Percentiles rank a stretch among this genome's conserved stretches.
Conservation (phyloP, 768 basidiomycete genomes). For the Rhizopogon vinicolor region DNA sequence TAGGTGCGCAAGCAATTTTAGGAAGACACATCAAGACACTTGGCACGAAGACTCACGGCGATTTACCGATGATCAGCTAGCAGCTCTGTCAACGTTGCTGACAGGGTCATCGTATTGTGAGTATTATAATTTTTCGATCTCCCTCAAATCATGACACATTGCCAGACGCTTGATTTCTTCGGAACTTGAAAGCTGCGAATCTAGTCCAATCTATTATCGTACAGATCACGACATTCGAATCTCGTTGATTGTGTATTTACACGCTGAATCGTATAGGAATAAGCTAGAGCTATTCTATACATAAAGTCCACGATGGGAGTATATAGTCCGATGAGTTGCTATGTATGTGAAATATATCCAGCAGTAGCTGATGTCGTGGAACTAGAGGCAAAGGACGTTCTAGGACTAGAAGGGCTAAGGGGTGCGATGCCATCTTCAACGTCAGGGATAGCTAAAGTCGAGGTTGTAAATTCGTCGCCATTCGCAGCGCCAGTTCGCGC, state of each 20-base stretch:
- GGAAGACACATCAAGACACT: conserved; percentile 81
- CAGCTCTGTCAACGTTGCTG: conserved; percentile 75
- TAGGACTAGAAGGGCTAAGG: conserved; percentile 1
- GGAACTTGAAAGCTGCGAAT: background rate
- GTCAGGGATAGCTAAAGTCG: conserved; percentile 40
- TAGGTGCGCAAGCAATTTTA: conserved; percentile 76
- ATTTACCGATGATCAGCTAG: conserved; percentile 83
- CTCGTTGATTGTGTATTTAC: background rate
- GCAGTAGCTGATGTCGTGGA: background rate
- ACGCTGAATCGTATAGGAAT: background rate
- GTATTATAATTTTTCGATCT: conserved; percentile 19
- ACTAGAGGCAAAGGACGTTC: conserved; percentile 24
- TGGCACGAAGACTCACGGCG: conserved; percentile 87
- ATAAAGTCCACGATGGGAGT: background rate
- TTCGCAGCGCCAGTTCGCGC: conserved; percentile 60
- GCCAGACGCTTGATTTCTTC: conserved; percentile 4
- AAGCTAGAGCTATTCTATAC: background rate
- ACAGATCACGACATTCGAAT: background rate
- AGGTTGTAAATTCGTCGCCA: conserved; percentile 57
- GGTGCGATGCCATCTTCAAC: conserved; percentile 34
- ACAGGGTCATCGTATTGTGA: conserved; percentile 83
- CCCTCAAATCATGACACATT: conserved; percentile 8
- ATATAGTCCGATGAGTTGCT: background rate
- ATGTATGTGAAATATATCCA: background rate
- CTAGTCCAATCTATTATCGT: background rate